Percentiles rank a stretch among this genome's conserved stretches.
These are phyloP conservation scores for Sporothrix globosa DNA, from an alignment of 2,329 filamentous ascomycete genomes.

Conservation along the genomic window DNA sequence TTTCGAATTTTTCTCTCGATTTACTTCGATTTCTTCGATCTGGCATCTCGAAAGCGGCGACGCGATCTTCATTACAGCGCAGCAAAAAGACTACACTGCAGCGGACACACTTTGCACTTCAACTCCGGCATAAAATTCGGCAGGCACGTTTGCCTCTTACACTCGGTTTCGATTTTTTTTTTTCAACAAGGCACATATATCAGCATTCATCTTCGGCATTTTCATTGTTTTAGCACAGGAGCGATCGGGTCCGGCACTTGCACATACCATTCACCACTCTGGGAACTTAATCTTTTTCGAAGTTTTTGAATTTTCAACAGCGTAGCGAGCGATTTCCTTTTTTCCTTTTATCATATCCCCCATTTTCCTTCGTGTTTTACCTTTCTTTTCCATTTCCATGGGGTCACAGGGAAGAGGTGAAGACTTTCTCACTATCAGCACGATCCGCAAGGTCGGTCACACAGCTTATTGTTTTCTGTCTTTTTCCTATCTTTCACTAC, in stretches of 20 bases:
- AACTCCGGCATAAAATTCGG: conserved; percentile 25
- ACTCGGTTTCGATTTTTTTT: conserved; percentile 8
- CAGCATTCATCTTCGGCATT: conserved; percentile 25
- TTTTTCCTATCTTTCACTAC: conserved; percentile 29
- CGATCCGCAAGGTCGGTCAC: conserved; percentile 56
- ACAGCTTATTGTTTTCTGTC: conserved; percentile 37
- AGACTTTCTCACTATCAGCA: conserved; percentile 41
- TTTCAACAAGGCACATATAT: conserved; percentile 21
- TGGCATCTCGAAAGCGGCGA: conserved; percentile 38
- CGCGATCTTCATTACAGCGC: conserved; percentile 24
- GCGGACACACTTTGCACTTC: conserved; percentile 26
- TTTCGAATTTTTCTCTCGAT: not conserved
- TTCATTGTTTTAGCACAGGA: conserved; percentile 33
- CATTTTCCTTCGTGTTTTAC: conserved; percentile 42
- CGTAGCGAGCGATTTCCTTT: conserved; percentile 47
- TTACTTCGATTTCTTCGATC: conserved; percentile 30
- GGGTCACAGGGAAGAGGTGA: conserved; percentile 41
- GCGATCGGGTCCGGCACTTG: conserved; percentile 28
- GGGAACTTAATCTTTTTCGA: conserved; percentile 33
- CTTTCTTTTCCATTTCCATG: conserved; percentile 46
- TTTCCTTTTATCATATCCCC: conserved; percentile 21
- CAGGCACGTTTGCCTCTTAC: conserved; percentile 6
- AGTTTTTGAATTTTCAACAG: conserved; percentile 41
- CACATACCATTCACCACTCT: conserved; percentile 32
- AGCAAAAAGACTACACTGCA: conserved; percentile 17